These are phyloP conservation scores for Vigna mungo DNA, from an alignment of 306 rosid species.

Conservation along the genomic window DNA sequence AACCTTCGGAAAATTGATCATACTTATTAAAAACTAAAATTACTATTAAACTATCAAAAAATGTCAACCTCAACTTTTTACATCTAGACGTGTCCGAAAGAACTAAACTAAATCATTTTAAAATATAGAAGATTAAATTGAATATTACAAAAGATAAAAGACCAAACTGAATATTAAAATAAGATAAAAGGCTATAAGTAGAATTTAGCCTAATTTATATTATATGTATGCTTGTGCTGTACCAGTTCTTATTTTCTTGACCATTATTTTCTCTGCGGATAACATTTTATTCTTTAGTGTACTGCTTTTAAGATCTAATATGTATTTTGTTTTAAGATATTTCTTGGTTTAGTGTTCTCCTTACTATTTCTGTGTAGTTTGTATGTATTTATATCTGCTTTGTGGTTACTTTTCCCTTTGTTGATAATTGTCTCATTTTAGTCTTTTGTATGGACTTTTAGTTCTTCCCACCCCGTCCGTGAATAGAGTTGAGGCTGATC, in stretches of 20 bases:
- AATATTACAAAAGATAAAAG: no score
- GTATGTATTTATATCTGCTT: neutral
- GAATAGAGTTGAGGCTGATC: conserved; percentile 34
- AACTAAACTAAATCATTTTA: no score
- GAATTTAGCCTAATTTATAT: neutral
- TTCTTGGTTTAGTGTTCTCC: conserved; percentile 24
- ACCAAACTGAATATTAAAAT: no score
- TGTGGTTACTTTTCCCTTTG: neutral
- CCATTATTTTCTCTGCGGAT: conserved; percentile 31
- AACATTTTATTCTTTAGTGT: neutral
- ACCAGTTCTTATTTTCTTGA: neutral
- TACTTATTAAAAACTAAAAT: no score
- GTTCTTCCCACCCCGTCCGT: conserved; percentile 4
- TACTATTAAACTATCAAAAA: no score
- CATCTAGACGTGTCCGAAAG: no score
- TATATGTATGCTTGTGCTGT: neutral
- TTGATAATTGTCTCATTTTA: neutral
- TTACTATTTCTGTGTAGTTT: conserved; percentile 31
- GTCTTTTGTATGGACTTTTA: conserved; percentile 25
- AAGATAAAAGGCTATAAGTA: no score
- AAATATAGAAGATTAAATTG: no score
- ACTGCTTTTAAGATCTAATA: neutral
- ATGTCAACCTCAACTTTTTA: no score
- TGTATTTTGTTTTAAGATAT: neutral
- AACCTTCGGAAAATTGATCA: no score